These are phyloP conservation scores for Drechslera avenae DNA, from an alignment of 2,329 filamentous ascomycete species.

Conservation along the genomic window DNA sequence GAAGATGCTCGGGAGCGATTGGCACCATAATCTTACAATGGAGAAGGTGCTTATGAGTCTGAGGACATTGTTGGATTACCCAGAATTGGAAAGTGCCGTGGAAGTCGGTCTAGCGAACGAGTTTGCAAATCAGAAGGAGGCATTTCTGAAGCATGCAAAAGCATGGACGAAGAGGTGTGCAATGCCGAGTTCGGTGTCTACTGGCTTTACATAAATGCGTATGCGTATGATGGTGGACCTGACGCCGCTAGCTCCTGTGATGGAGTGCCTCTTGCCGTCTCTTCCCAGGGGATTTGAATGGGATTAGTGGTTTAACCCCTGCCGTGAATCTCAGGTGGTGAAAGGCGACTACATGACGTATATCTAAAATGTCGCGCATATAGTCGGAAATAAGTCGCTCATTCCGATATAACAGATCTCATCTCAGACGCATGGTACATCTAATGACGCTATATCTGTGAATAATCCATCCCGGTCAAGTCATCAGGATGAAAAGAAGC, in stretches of 20 bases:
- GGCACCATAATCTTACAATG: conserved; percentile 3
- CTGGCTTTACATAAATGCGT: background rate
- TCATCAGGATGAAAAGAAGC: too few relatives aligned
- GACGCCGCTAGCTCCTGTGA: background rate
- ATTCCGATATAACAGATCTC: too few relatives aligned
- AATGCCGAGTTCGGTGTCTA: background rate
- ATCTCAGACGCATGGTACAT: too few relatives aligned
- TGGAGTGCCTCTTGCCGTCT: too few relatives aligned
- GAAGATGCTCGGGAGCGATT: background rate
- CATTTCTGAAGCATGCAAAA: background rate
- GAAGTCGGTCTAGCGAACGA: conserved; percentile 5
- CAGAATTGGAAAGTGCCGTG: conserved; percentile 3
- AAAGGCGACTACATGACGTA: too few relatives aligned
- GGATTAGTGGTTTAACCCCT: too few relatives aligned
- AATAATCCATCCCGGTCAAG: too few relatives aligned
- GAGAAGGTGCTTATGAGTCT: conserved; percentile 4
- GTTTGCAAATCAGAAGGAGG: background rate
- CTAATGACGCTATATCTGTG: too few relatives aligned
- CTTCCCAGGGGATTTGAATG: too few relatives aligned
- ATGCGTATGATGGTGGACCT: background rate
- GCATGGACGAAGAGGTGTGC: conserved; percentile 7
- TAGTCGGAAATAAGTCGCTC: too few relatives aligned
- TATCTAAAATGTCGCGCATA: too few relatives aligned
- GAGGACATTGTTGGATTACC: conserved; percentile 3
- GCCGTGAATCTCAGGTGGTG: too few relatives aligned